A percentile compares a stretch with the other conserved stretches of the same genome.
phyloP scores from a whole-genome alignment of 768 basidiomycete genomes.

The Coprinellus aureogranulatus region DNA sequence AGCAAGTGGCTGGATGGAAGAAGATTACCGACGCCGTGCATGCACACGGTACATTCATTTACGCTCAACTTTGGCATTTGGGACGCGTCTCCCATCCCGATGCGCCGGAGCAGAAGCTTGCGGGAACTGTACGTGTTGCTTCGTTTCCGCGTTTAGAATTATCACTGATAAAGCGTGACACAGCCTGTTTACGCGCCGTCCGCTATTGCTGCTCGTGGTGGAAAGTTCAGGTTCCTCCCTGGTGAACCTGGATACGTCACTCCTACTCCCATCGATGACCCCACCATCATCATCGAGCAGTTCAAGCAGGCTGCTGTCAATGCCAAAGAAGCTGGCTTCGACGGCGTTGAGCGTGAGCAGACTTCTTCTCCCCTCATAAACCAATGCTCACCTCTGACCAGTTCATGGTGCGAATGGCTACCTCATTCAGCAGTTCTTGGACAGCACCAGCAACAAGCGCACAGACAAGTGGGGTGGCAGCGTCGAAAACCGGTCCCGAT shows the following conservation, averaged over 20 bases:
- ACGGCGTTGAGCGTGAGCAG: slow-evolving; percentile 45
- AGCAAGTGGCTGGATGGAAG: slow-evolving; percentile 45
- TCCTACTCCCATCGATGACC: slow-evolving; percentile 43
- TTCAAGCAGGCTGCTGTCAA: slow-evolving; percentile 46
- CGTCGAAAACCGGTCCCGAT: slow-evolving; percentile 54
- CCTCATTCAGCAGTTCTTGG: slow-evolving; percentile 50
- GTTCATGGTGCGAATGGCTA: slow-evolving; percentile 47
- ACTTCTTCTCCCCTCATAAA: neutral
- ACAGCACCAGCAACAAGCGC: slow-evolving; percentile 37
- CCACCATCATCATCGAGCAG: slow-evolving; percentile 33
- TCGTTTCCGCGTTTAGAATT: slow-evolving; percentile 42
- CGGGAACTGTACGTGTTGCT: slow-evolving; percentile 41
- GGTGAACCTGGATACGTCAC: too few species aligned
- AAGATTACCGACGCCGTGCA: slow-evolving; percentile 48
- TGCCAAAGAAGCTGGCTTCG: slow-evolving; percentile 53
- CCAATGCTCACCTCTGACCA: slow-evolving; percentile 10
- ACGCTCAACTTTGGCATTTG: slow-evolving; percentile 45
- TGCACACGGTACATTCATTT: slow-evolving; percentile 40
- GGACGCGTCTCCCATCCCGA: slow-evolving; percentile 38
- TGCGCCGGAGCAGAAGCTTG: slow-evolving; percentile 34
- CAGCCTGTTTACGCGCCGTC: too few species aligned
- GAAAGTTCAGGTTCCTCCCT: too few species aligned
- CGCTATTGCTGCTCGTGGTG: too few species aligned
- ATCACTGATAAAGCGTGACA: slow-evolving; percentile 38
- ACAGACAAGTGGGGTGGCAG: slow-evolving; percentile 62